These are phyloP conservation scores for Solanum medicagineum DNA, from an alignment of 257 asterid genomes.

Conservation along the genomic window DNA sequence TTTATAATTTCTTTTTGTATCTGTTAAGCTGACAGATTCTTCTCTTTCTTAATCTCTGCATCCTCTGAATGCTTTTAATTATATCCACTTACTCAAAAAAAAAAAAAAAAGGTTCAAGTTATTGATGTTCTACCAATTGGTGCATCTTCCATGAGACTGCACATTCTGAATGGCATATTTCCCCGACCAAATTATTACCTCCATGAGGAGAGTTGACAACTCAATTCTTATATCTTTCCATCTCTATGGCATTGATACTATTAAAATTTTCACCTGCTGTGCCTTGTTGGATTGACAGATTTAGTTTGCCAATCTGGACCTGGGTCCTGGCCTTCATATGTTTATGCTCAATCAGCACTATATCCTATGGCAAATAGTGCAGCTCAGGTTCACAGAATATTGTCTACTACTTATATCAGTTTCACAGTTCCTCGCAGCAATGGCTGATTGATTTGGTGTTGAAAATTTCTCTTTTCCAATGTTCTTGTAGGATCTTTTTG, in stretches of 20 bases:
- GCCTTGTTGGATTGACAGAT: slow-evolving; percentile 42
- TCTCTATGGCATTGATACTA: neutral
- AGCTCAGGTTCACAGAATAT: slow-evolving; percentile 59
- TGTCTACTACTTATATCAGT: neutral
- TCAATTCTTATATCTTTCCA: neutral
- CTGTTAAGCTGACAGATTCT: neutral
- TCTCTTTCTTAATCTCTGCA: neutral
- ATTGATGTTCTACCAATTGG: neutral
- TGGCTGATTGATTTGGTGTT: neutral
- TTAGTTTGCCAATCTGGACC: slow-evolving; percentile 99
- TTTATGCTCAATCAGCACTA: slow-evolving; percentile 81
- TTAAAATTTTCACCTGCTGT: neutral
- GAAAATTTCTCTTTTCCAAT: neutral
- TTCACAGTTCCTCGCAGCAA: neutral
- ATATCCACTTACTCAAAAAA: neutral
- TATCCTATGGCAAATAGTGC: slow-evolving; percentile 98
- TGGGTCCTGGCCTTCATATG: slow-evolving; percentile 89
- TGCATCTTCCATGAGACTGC: neutral
- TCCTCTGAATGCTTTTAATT: neutral
- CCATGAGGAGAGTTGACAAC: neutral
- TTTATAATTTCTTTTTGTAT: neutral
- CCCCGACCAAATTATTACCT: neutral
- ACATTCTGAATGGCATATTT: neutral
- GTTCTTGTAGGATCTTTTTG: slow-evolving; percentile 75
- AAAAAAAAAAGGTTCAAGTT: neutral